These are phyloP conservation scores for Aureobasidium sp. DNA, from an alignment of 2,329 filamentous ascomycete species.

Conservation along the genomic window DNA sequence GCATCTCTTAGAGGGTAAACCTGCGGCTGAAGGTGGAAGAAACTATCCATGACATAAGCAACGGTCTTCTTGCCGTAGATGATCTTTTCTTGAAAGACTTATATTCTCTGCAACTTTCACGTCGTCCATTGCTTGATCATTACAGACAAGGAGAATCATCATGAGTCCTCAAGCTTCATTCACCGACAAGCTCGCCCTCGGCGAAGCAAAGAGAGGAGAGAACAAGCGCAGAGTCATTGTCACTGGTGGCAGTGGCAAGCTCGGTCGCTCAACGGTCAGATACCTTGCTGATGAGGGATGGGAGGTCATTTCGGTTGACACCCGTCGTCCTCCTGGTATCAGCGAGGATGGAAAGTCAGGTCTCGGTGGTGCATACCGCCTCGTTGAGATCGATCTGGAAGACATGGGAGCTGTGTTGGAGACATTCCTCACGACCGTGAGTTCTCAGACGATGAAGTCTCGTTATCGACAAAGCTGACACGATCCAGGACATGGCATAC, in stretches of 20 bases:
- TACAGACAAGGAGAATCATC: neutral
- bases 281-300: slow-evolving; percentile 21
- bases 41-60: slow-evolving; percentile 6
- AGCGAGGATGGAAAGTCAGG: slow-evolving; percentile 21
- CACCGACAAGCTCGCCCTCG: slow-evolving; percentile 20
- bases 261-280: slow-evolving; percentile 20
- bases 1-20: neutral
- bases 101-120: neutral
- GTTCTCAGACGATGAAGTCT: neutral
- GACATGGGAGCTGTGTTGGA: slow-evolving; percentile 21
- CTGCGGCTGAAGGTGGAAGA: neutral
- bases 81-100: neutral
- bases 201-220: slow-evolving; percentile 19
- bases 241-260: slow-evolving; percentile 21
- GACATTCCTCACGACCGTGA: slow-evolving; percentile 18
- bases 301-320: slow-evolving; percentile 22
- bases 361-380: slow-evolving; percentile 19
- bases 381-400: slow-evolving; percentile 21
- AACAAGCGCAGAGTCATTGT: slow-evolving; percentile 19
- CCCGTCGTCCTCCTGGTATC: slow-evolving; percentile 18
- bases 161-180: slow-evolving; percentile 16
- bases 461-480: neutral
- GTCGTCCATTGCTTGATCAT: neutral
- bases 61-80: neutral
- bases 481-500: slow-evolving; percentile 19